A percentile compares a stretch with the other conserved stretches of the same genome.
phyloP scores from a whole-genome alignment of 164 flowering plant genomes.

The Macadamia integrifolia region DNA sequence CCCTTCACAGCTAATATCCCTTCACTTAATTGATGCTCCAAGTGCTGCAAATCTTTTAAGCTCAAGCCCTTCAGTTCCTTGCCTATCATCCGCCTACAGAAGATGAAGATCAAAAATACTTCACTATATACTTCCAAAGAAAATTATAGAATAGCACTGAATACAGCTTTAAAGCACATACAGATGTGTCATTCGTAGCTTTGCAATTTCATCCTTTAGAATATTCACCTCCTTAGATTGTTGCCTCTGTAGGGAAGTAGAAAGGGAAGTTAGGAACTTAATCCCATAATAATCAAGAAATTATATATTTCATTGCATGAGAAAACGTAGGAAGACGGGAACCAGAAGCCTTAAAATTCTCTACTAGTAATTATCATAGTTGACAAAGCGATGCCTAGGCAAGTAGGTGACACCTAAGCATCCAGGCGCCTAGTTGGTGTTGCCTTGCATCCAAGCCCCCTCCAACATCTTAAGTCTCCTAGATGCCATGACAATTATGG shows the following conservation, averaged over 20 bases:
- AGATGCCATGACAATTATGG: no score
- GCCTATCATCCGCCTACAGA: constrained; percentile 55
- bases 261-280: neutral
- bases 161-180: constrained; percentile 25
- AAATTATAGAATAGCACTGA: neutral
- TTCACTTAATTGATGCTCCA: constrained; percentile 69
- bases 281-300: neutral
- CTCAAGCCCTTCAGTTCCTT: constrained; percentile 58
- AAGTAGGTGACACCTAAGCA: no score
- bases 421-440: no score
- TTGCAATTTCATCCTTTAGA: constrained; percentile 56
- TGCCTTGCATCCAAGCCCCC: no score
- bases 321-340: no score
- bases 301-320: no score
- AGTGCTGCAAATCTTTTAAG: constrained; percentile 58
- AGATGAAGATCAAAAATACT: neutral
- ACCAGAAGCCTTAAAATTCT: no score
- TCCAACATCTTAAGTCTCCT: no score
- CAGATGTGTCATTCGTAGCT: constrained; percentile 50
- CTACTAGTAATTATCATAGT: no score
- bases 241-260: constrained; percentile 19
- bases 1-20: constrained; percentile 56
- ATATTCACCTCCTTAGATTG: constrained; percentile 37
- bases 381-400: no score
- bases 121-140: neutral